A percentile compares a stretch with the other conserved stretches of the same genome.
Conservation (phyloP, 2,329 filamentous ascomycete genomes). For the Clonostachys byssicola region DNA sequence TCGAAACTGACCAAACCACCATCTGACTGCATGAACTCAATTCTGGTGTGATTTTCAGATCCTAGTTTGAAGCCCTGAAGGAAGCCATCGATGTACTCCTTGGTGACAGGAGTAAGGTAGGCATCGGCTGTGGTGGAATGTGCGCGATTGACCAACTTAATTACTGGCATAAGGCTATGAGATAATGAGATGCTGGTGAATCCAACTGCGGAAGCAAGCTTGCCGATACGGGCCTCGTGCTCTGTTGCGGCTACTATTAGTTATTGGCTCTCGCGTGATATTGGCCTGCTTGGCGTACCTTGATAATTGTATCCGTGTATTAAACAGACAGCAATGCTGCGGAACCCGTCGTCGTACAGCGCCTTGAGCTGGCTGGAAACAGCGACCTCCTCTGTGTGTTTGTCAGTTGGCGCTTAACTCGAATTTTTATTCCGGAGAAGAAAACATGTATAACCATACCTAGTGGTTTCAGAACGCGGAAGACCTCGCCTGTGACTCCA, state of each 20-base stretch:
- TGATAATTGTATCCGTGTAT: conserved; percentile 72
- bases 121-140: conserved; percentile 36
- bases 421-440: no score
- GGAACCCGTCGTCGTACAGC: conserved; percentile 56
- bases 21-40: conserved; percentile 5
- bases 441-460: no score
- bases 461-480: background rate
- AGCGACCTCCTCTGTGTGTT: conserved; percentile 23
- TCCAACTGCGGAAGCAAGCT: conserved; percentile 19
- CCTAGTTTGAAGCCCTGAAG: background rate
- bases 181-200: background rate
- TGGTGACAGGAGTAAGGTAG: conserved; percentile 33
- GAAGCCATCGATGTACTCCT: conserved; percentile 27
- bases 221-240: conserved; percentile 40
- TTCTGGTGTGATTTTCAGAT: background rate
- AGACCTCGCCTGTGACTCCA: background rate
- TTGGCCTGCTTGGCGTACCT: no score
- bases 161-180: conserved; percentile 25
- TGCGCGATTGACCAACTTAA: conserved; percentile 34
- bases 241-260: conserved; percentile 40
- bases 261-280: no score
- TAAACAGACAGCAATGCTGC: conserved; percentile 65
- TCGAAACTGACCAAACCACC: conserved; percentile 7
- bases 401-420: no score
- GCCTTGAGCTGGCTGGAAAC: conserved; percentile 53